Evolutionary conservation across 176 grass and related monocot genomes (phyloP).

Genomic region (Paspalum notatum): DNA sequence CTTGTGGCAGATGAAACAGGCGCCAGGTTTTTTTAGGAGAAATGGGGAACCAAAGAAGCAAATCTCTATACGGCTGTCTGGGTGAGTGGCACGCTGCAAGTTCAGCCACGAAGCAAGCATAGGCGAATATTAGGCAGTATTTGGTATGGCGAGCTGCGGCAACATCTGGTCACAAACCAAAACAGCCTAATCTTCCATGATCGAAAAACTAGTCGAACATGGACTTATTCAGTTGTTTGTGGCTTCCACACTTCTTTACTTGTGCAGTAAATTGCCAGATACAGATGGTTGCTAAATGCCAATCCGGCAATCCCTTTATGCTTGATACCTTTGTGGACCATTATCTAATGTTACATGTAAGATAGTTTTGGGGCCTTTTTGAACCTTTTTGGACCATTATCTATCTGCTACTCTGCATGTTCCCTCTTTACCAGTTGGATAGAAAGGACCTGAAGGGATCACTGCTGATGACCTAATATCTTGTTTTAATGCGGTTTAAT

Average conservation of each 20-base stretch:
- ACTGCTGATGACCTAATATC: conserved; percentile 13
- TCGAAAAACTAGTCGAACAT: background rate
- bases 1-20: no score
- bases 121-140: no score
- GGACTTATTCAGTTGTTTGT: background rate
- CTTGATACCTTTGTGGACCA: background rate
- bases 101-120: no score
- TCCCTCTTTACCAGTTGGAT: conserved; percentile 7
- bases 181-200: no score
- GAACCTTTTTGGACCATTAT: background rate
- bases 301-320: background rate
- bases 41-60: no score
- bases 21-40: no score
- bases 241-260: background rate
- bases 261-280: background rate
- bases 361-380: background rate
- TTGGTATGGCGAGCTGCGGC: no score
- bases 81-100: no score
- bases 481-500: background rate
- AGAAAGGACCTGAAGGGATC: background rate
- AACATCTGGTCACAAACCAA: no score
- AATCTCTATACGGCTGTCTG: no score
- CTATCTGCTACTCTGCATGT: conserved; percentile 3
- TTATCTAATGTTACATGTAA: conserved; percentile 11
- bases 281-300: background rate